Percentiles rank a stretch among this genome's conserved stretches.
Conservation (phyloP, 768 basidiomycete species). For the Fomitopsis pulvina region DNA sequence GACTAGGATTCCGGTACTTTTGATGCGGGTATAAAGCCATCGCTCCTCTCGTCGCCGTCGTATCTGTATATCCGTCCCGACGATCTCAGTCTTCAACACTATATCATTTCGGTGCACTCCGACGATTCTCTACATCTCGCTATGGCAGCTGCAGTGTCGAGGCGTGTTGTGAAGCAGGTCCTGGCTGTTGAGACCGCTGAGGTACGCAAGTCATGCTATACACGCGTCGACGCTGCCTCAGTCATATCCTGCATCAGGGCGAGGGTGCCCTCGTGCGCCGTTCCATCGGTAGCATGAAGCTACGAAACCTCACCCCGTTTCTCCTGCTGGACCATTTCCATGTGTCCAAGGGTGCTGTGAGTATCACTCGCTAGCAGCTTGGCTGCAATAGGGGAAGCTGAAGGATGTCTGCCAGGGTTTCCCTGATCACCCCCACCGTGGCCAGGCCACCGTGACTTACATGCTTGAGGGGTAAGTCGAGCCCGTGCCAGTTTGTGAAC, state of each 20-base stretch:
- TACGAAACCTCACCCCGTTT: conserved; percentile 86
- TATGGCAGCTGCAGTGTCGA: conserved; percentile 30
- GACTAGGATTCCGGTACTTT: conserved; percentile 2
- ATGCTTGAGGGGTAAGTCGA: conserved; percentile 71
- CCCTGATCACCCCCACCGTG: conserved; percentile 90
- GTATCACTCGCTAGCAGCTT: conserved; percentile 13
- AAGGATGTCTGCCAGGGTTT: conserved; percentile 52
- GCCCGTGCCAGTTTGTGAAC: neutral
- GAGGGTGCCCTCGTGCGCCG: conserved; percentile 79
- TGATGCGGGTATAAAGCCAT: conserved; percentile 17
- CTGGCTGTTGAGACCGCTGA: conserved; percentile 70
- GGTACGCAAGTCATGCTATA: conserved; percentile 27
- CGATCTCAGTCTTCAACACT: neutral
- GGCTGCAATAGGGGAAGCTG: neutral
- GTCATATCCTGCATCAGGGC: conserved; percentile 39
- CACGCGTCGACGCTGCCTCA: neutral
- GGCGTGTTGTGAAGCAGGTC: conserved; percentile 71
- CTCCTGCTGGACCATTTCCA: conserved; percentile 86
- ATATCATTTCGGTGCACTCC: neutral
- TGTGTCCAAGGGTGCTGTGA: conserved; percentile 59
- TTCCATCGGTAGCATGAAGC: conserved; percentile 68
- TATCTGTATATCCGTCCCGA: neutral
- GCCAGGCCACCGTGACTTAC: conserved; percentile 85
- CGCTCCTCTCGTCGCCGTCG: conserved; percentile 8
- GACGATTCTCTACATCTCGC: neutral